Base-by-base conservation (phyloP, 2,329 filamentous ascomycete genomes). In the Monosporascus sp. region DNA sequence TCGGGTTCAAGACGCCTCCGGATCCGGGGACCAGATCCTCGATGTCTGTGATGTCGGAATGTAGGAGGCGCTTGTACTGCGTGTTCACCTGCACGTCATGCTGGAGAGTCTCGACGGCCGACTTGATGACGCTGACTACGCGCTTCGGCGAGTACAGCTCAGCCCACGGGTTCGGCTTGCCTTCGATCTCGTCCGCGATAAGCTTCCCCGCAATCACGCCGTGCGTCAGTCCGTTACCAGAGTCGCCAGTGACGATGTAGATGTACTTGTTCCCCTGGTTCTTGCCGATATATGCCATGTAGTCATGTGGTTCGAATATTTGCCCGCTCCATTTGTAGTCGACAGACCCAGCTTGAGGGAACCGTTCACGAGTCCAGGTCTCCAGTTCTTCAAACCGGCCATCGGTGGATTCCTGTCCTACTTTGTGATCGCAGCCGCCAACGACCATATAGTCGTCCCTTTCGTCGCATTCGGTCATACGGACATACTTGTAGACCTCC, bases 261-360 rank as follows among this genome's bases (percentile, higher is more conserved):
- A 76, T 74, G 60, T 76, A 74, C 38, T 77, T 72, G 14, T 65
- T 70, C 14, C 77, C 78, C 50, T 78, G 76, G 59, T 82, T 81
- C 56, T 73, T 74, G 27, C 81, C 81, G 48, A 82, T 81, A 54
- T 77, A 82, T 0, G 72, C 79, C 70, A 83, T 72, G 60, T 72
- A 74, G 57, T 83, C 80, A 11, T 75, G 71, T 0, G 79, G 78
- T 55, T 83, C 79, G 57, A 77, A 75, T 44, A 83, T 71, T 64
- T 84, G 81, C 0, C 81, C 80, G 36, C 75, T 80, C 80, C 80
- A 83, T 20, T 69, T 69, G 67, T 81, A 83, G 54, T 83, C 81
- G 7, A 78, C 70, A 3, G 68, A 62, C 0, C 72, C 72, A 1
- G 74, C 74, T 47, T 75, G 68, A 0, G 79, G 71, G 62, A 83